Percentiles rank a stretch among this genome's conserved stretches.
Evolutionary conservation across 139 green algal genomes (phyloP).

Genomic region (Tetraselmis striata): DNA sequence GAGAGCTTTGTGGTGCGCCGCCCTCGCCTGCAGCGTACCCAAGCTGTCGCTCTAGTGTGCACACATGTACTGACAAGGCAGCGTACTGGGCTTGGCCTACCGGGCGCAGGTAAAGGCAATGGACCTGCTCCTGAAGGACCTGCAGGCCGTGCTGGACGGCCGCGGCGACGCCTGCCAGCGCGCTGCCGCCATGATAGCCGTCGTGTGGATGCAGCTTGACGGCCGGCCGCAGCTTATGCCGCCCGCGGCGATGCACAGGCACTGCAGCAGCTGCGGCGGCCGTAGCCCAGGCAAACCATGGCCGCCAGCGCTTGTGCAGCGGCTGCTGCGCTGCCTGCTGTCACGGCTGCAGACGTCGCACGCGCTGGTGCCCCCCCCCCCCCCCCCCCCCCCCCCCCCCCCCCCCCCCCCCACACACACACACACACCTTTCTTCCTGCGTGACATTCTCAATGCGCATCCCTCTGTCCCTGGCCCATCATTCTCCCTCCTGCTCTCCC

Average conservation of each 20-base stretch:
- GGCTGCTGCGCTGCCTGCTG: constrained; percentile 28
- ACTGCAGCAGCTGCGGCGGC: neutral
- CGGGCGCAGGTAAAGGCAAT: neutral
- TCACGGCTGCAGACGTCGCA: neutral
- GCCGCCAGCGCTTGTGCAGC: constrained; percentile 10
- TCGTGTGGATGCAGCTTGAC: neutral
- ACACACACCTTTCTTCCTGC: too few species aligned
- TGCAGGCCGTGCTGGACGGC: neutral
- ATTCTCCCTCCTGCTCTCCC: too few species aligned
- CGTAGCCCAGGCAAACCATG: neutral
- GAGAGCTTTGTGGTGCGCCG: neutral
- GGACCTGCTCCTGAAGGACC: neutral
- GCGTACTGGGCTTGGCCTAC: too few species aligned
- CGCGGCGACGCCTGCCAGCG: neutral
- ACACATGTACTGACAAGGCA: too few species aligned
- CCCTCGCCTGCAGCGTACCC: neutral
- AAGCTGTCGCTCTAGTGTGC: too few species aligned
- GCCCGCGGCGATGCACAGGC: neutral
- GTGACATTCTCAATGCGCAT: too few species aligned
- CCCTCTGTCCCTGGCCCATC: too few species aligned
- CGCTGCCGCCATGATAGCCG: neutral
- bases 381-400: too few species aligned
- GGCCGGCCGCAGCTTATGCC: neutral
- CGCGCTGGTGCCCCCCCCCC: neutral
- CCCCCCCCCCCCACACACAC: too few species aligned